These are phyloP conservation scores for Schizosaccharomyces japonicus DNA, from an alignment of 805 yeast genomes.

Conservation along the genomic window DNA sequence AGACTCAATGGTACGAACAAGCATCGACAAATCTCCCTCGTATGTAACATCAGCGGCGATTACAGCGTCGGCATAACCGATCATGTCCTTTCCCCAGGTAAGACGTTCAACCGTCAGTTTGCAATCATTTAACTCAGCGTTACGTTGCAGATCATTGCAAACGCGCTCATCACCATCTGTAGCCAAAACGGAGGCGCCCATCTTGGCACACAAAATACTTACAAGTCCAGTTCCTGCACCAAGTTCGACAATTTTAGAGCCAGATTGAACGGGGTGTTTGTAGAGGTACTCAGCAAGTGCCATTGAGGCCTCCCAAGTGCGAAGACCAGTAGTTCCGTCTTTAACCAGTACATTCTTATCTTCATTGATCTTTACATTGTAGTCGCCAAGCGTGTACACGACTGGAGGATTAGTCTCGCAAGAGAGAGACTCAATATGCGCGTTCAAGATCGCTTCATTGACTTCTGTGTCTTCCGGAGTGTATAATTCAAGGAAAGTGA, in stretches of 20 bases:
- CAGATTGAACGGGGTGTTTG: neutral
- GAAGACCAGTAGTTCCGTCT: constrained; percentile 53
- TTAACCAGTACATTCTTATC: constrained; percentile 11
- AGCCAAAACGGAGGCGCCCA: constrained; percentile 4
- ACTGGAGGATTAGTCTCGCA: neutral
- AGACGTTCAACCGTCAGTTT: neutral
- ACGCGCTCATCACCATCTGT: neutral
- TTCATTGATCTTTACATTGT: constrained; percentile 9
- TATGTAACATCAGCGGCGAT: neutral
- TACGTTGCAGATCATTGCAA: neutral
- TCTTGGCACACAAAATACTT: constrained; percentile 20
- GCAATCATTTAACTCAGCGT: neutral
- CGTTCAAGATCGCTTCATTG: neutral
- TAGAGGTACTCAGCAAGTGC: constrained; percentile 33
- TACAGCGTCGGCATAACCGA: neutral
- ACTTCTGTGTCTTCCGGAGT: neutral
- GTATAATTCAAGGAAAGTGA: neutral
- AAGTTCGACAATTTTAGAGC: constrained; percentile 30
- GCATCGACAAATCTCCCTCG: neutral
- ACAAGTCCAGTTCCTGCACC: constrained; percentile 82
- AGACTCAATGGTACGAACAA: neutral
- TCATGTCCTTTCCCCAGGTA: neutral
- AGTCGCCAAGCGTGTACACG: neutral
- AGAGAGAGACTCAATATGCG: neutral
- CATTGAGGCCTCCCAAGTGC: constrained; percentile 84